phyloP scores from a whole-genome alignment of 2,329 filamentous ascomycete genomes.

The Colletotrichum siamense region DNA sequence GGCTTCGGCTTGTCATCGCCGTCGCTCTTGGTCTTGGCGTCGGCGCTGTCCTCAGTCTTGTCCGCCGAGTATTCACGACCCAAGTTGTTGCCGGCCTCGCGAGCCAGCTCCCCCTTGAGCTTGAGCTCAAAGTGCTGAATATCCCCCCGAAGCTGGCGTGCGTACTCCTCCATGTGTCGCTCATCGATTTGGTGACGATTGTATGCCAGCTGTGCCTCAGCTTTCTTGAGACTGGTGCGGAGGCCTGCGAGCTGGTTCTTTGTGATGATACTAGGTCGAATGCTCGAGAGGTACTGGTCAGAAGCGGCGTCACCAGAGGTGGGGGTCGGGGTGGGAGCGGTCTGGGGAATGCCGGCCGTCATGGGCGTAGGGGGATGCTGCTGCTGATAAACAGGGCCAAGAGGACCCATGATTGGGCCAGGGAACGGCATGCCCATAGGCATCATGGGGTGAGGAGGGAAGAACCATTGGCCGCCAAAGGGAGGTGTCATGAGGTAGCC shows the following conservation, averaged over 20 bases:
- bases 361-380: slow-evolving; percentile 1
- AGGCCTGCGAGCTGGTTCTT: slow-evolving; percentile 61
- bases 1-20: not conserved
- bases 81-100: slow-evolving; percentile 37
- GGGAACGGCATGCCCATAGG: slow-evolving; percentile 25
- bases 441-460: slow-evolving; percentile 17
- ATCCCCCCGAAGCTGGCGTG: slow-evolving; percentile 45
- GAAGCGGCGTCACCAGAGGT: not conserved
- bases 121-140: slow-evolving; percentile 57
- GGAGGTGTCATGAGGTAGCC: not conserved
- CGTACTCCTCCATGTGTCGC: slow-evolving; percentile 50
- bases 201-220: slow-evolving; percentile 64
- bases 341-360: not conserved
- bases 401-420: slow-evolving; percentile 26
- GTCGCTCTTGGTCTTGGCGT: not conserved
- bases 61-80: slow-evolving; percentile 41
- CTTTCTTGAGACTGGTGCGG: slow-evolving; percentile 56
- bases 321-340: not conserved
- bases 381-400: slow-evolving; percentile 25
- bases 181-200: slow-evolving; percentile 69
- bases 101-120: slow-evolving; percentile 49
- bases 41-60: slow-evolving; percentile 21
- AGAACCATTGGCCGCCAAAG: slow-evolving; percentile 9
- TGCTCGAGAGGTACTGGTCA: slow-evolving; percentile 52
- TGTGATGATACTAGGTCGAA: slow-evolving; percentile 65